Percentiles rank a stretch among this genome's conserved stretches.
These are phyloP conservation scores for Cyberlindnera mrakii DNA, from an alignment of 805 yeast genomes.

Conservation along the genomic window DNA sequence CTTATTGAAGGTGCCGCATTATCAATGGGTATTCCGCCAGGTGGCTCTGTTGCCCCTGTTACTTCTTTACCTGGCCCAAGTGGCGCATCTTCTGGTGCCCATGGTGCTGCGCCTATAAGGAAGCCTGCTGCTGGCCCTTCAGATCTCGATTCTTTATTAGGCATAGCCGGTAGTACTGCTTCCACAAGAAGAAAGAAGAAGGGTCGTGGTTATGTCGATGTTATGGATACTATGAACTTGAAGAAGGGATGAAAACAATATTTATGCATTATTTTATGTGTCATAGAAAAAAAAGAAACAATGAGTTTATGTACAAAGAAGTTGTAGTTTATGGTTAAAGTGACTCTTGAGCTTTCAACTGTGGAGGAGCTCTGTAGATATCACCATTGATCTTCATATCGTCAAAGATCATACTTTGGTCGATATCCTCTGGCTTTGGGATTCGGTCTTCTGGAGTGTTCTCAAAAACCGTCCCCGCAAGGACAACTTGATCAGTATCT, in stretches of 20 bases:
- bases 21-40: constrained; percentile 2
- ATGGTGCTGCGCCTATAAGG: not conserved
- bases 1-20: constrained; percentile 10
- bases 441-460: constrained; percentile 37
- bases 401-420: constrained; percentile 21
- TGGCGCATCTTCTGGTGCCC: constrained; percentile 1
- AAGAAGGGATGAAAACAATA: not conserved
- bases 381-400: constrained; percentile 30
- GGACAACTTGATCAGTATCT: constrained; percentile 44
- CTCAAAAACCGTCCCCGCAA: constrained; percentile 69
- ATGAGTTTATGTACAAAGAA: not conserved
- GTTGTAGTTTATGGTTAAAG: too few relatives aligned
- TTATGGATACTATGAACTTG: constrained; percentile 33
- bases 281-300: not conserved
- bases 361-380: constrained; percentile 26
- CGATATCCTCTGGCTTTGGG: constrained; percentile 26
- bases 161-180: constrained; percentile 25
- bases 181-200: constrained; percentile 35
- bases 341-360: constrained; percentile 5
- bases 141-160: constrained; percentile 43
- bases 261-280: not conserved
- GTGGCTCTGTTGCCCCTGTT: constrained; percentile 6
- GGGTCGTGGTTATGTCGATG: constrained; percentile 63
- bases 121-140: constrained; percentile 7
- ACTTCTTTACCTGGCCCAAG: constrained; percentile 14